Base-by-base conservation (phyloP, 306 rosid species). In the Myrica gale region DNA sequence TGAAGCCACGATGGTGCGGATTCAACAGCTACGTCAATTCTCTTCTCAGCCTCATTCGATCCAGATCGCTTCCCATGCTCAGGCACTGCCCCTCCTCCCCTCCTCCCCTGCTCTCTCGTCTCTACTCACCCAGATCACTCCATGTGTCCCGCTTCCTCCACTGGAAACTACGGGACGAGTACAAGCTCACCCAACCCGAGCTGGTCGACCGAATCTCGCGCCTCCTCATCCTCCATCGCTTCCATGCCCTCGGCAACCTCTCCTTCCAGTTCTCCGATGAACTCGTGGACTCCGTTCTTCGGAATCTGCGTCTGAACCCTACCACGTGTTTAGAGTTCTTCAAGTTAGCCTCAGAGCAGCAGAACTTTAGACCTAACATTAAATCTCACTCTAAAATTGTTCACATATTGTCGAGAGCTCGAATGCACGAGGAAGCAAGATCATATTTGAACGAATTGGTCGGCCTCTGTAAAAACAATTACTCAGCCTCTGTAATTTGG, bases 371-470 rank as follows among this genome's bases (percentile, higher is more conserved):
- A 23, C 98, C 96, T 20, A 82, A 84, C 55, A 15, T 85, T 52
- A 84, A 65, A 53, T 86, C 96, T 19, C 86, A 85, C 67, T 90
- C 92, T 68, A 79, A 78, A 84, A 76, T 94, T 68, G 85, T 87
- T 68, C 97, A 94, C 74, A 86, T 91, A 39, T 81, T 91, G 82
- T 82, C 91, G 5, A 85, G 89, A 47, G 97, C 95, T 58, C 80
- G 87, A 58, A 80, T 91, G 88, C 82, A 80, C 75, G 80, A 83
- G 63, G 83, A 90, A 70, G 75, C 96, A 63, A 74, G 90, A 58
- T 73, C 79, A 13, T 79, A 83, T 37, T 74, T 94, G 62, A 75
- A 73, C 62, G 85, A 90, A 2, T 77, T 89, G 75, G 73, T 72
- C 4, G 58, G 56, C 26, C 82, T 87, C 46, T 89, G 89, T 71